Percentiles rank a stretch among this genome's conserved stretches.
phyloP scores from a whole-genome alignment of 495 filamentous ascomycete genomes.

The Penicillium psychrofluorescens region DNA sequence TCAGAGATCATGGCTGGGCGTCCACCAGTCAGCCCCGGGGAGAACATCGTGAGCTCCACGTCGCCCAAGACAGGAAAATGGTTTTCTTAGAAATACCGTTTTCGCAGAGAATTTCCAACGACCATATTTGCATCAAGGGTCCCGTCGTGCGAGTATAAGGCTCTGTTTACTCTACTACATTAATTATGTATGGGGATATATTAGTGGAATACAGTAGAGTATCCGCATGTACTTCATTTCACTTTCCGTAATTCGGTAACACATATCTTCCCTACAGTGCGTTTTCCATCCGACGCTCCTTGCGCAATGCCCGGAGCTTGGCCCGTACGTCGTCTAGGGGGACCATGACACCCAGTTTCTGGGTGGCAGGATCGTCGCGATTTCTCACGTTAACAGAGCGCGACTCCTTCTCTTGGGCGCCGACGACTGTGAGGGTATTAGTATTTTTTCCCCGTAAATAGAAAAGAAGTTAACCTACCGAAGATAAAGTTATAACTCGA shows the following conservation, averaged over 20 bases:
- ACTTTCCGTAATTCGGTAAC: conserved; percentile 9
- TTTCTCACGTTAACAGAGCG: conserved; percentile 84
- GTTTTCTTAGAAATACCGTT: not conserved
- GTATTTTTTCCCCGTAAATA: not conserved
- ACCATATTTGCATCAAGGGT: not conserved
- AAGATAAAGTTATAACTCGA: conserved; percentile 90
- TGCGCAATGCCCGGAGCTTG: conserved; percentile 64
- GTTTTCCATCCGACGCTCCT: conserved; percentile 54
- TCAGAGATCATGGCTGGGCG: not conserved
- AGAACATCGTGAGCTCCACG: not conserved
- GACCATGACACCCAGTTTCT: conserved; percentile 65
- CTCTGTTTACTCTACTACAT: not conserved
- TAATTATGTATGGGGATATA: not conserved
- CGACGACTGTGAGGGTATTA: conserved; percentile 55
- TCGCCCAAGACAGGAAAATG: conserved; percentile 1
- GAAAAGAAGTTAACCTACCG: conserved; percentile 32
- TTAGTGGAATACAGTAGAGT: conserved; percentile 1
- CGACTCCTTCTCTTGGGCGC: conserved; percentile 69
- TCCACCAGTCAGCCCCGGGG: not conserved
- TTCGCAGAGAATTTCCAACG: not conserved
- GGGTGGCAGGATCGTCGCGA: conserved; percentile 76
- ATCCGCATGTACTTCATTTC: conserved; percentile 7
- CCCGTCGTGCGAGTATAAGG: not conserved
- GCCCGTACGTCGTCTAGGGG: conserved; percentile 67
- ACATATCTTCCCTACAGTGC: conserved; percentile 21